Evolutionary conservation across 148 eudicot species (phyloP).

Genomic region (Fagopyrum homotropicum): DNA sequence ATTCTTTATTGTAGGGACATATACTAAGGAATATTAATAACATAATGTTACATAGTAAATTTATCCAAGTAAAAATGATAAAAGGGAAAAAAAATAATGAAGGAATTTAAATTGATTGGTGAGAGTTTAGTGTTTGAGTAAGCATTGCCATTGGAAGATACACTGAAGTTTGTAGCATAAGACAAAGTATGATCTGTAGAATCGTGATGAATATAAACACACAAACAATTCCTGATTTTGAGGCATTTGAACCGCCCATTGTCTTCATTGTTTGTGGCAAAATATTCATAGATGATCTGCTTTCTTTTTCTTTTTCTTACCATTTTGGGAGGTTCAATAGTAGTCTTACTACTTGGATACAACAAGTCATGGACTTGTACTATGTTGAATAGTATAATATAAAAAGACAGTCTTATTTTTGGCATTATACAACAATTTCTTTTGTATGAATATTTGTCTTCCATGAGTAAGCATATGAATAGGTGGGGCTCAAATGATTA

Average conservation of each 20-base stretch:
- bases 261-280: constrained; percentile 5
- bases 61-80: not conserved
- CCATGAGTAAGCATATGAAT: not conserved
- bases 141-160: not conserved
- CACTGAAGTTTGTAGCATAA: not conserved
- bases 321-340: not conserved
- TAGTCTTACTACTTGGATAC: not conserved
- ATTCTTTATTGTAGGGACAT: too few relatives aligned
- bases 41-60: too few relatives aligned
- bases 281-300: not conserved
- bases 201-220: not conserved
- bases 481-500: constrained; percentile 2
- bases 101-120: not conserved
- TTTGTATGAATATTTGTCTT: not conserved
- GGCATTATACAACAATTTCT: not conserved
- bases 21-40: too few relatives aligned
- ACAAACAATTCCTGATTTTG: constrained; percentile 3
- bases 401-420: not conserved
- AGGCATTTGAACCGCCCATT: constrained; percentile 12
- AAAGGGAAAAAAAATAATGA: constrained; percentile 1
- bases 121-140: not conserved
- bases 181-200: constrained; percentile 7
- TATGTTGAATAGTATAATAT: not conserved
- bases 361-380: constrained; percentile 4
- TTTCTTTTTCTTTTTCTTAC: not conserved